Conservation (phyloP, 2,329 filamentous ascomycete species). For the Aspergillus sp. region DNA sequence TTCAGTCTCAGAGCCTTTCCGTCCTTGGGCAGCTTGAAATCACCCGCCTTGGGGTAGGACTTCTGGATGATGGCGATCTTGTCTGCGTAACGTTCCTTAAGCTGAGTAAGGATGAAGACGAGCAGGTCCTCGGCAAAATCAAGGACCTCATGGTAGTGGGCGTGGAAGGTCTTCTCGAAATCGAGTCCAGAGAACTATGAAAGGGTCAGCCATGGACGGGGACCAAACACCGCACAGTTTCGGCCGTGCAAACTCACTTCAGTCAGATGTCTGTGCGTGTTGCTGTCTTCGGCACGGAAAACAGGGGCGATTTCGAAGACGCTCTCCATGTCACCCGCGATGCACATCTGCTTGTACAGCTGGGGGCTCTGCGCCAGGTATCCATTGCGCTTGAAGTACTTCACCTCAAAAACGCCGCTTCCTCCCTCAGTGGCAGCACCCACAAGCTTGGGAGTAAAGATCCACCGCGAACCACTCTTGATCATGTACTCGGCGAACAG, state of each 20-base stretch:
- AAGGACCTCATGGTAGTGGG: conserved; percentile 53
- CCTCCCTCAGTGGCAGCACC: conserved; percentile 91
- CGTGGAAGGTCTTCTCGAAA: conserved; percentile 51
- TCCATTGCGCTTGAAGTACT: conserved; percentile 83
- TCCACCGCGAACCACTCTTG: conserved; percentile 71
- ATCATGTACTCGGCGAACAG: conserved; percentile 80
- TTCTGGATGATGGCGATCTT: conserved; percentile 49
- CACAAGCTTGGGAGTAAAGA: conserved; percentile 87
- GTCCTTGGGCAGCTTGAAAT: conserved; percentile 50
- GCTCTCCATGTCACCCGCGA: conserved; percentile 61
- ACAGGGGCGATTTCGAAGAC: conserved; percentile 67
- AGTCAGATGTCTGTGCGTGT: conserved; percentile 65
- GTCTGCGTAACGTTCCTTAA: conserved; percentile 44
- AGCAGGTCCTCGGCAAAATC: conserved; percentile 50
- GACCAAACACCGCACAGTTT: background rate
- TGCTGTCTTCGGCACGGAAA: conserved; percentile 67
- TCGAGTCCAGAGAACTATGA: conserved; percentile 51
- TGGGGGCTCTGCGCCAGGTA: conserved; percentile 66
- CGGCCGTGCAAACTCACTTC: conserved; percentile 43
- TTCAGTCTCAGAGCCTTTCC: conserved; percentile 50
- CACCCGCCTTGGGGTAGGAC: conserved; percentile 50
- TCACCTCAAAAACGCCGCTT: conserved; percentile 83
- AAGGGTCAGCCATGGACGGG: conserved; percentile 16
- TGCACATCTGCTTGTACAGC: conserved; percentile 68
- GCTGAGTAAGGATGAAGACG: conserved; percentile 48